Evolutionary conservation across 2,329 filamentous ascomycete species (phyloP).

Genomic region (Penicillium sp.): DNA sequence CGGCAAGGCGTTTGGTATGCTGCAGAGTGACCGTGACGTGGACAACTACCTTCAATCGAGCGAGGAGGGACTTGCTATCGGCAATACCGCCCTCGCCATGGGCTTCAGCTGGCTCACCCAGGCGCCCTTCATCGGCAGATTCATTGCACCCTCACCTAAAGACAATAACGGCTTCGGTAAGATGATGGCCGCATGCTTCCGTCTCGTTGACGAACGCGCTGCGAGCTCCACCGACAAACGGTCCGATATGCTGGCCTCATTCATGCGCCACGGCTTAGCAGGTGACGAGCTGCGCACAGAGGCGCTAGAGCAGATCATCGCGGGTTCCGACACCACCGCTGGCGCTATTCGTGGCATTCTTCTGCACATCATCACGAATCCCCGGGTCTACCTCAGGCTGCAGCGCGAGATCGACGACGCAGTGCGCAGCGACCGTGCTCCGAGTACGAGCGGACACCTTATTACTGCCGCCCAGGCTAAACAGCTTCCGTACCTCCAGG

Average conservation of each 20-base stretch:
- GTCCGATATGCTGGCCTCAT: conserved; percentile 31
- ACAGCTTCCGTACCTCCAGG: conserved; percentile 31
- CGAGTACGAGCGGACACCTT: conserved; percentile 3
- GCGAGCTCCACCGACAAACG: conserved; percentile 13
- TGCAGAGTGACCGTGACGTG: too few relatives aligned
- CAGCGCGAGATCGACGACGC: conserved; percentile 21
- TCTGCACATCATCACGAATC: conserved; percentile 18
- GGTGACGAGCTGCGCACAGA: conserved; percentile 17
- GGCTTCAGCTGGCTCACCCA: conserved; percentile 17
- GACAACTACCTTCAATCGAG: too few relatives aligned
- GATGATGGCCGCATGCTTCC: conserved; percentile 21
- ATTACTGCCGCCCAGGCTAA: conserved; percentile 20
- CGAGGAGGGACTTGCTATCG: too few relatives aligned
- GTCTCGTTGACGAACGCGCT: conserved; percentile 21
- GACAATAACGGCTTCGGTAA: conserved; percentile 23
- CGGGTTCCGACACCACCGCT: conserved; percentile 22
- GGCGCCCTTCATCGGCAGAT: conserved; percentile 13
- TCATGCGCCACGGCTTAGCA: conserved; percentile 24
- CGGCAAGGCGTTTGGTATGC: too few relatives aligned
- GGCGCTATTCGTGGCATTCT: conserved; percentile 16
- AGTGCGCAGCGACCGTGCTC: conserved; percentile 2
- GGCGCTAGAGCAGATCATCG: conserved; percentile 18
- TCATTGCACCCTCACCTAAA: conserved; percentile 19
- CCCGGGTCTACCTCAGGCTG: conserved; percentile 13
- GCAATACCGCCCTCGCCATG: conserved; percentile 15